Conservation (phyloP, 1,284 basidiomycete genomes). For the Limonomyces culmigenus region DNA sequence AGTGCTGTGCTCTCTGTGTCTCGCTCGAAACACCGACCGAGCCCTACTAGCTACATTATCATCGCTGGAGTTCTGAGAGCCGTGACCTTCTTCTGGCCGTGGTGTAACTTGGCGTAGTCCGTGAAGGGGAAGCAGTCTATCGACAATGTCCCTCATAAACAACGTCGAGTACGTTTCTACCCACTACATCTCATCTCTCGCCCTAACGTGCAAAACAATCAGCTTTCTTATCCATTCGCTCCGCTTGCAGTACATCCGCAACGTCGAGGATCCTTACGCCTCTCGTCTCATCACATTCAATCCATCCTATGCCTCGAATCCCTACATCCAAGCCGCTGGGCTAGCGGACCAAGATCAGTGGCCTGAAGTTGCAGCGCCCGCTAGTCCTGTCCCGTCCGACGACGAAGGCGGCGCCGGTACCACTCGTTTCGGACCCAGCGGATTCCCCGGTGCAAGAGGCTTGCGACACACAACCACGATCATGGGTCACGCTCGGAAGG, state of each 20-base stretch:
- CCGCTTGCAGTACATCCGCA: constrained; percentile 74
- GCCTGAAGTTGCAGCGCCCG: constrained; percentile 63
- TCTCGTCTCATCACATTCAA: constrained; percentile 65
- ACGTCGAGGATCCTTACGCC: constrained; percentile 73
- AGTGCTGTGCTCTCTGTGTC: too few relatives aligned
- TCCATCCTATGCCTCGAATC: constrained; percentile 55
- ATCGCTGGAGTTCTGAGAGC: too few relatives aligned
- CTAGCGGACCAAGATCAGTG: constrained; percentile 64
- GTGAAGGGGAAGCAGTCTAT: too few relatives aligned
- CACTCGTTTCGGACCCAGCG: constrained; percentile 19
- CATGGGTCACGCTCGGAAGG: constrained; percentile 25
- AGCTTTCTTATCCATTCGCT: constrained; percentile 80
- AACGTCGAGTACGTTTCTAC: too few relatives aligned
- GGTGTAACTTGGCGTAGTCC: too few relatives aligned
- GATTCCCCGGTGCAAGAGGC: constrained; percentile 38
- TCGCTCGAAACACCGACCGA: too few relatives aligned
- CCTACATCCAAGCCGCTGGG: constrained; percentile 65
- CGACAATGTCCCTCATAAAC: too few relatives aligned
- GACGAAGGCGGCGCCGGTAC: constrained; percentile 29
- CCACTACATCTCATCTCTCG: too few relatives aligned
- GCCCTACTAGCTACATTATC: too few relatives aligned
- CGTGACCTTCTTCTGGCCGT: too few relatives aligned
- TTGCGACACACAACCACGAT: constrained; percentile 80
- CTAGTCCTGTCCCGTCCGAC: constrained; percentile 52
- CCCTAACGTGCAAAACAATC: too few relatives aligned